A percentile compares a stretch with the other conserved stretches of the same genome.
Evolutionary conservation across 331 rosid genomes (phyloP).

Genomic region (Quercus lobata): DNA sequence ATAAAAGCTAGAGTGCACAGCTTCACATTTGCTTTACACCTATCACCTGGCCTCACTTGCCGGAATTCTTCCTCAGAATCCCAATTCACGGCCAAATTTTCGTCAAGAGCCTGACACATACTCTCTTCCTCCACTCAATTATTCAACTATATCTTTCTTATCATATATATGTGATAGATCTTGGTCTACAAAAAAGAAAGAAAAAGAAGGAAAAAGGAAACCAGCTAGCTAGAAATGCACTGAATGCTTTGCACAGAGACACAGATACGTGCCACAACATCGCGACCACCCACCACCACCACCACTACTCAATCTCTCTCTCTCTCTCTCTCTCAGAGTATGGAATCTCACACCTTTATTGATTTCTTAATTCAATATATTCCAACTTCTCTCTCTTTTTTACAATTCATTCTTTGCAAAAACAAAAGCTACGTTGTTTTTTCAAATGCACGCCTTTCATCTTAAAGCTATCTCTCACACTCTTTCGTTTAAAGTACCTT

Average conservation of each 20-base stretch:
- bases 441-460: background rate
- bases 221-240: background rate
- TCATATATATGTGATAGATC: background rate
- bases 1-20: background rate
- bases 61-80: background rate
- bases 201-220: background rate
- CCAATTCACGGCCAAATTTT: background rate
- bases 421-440: background rate
- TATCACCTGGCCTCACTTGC: background rate
- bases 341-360: constrained; percentile 1
- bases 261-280: background rate
- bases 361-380: background rate
- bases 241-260: background rate
- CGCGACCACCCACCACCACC: background rate
- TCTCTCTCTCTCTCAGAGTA: background rate
- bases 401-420: background rate
- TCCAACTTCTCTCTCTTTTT: background rate
- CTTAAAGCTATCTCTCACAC: background rate
- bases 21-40: background rate
- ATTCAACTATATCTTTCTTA: background rate
- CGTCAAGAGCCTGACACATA: background rate
- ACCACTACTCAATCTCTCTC: background rate
- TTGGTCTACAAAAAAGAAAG: background rate
- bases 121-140: background rate
- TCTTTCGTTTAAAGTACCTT: background rate